Evolutionary conservation across 2,329 filamentous ascomycete genomes (phyloP).

Genomic region (Monosporascus sp.): DNA sequence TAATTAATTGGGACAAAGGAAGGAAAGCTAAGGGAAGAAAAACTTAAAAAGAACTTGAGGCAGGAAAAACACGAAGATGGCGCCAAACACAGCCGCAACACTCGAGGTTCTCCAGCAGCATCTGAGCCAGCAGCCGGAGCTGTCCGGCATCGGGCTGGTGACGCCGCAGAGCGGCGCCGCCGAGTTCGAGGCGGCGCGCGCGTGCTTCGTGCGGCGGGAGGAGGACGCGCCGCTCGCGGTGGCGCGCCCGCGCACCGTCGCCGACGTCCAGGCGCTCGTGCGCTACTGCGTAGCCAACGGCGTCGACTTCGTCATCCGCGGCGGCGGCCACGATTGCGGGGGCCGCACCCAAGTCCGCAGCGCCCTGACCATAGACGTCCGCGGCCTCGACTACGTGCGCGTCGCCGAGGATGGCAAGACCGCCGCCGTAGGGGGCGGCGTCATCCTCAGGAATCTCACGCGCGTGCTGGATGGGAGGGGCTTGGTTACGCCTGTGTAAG

Average conservation of each 20-base stretch:
- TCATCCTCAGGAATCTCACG: conserved; percentile 24
- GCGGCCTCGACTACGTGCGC: conserved; percentile 27
- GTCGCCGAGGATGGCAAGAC: conserved; percentile 22
- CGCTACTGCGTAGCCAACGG: conserved; percentile 10
- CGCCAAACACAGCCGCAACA: neutral
- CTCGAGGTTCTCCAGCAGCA: neutral
- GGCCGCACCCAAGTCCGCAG: conserved; percentile 25
- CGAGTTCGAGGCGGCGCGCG: conserved; percentile 12
- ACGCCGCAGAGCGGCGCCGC: neutral
- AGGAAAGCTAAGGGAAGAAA: no score
- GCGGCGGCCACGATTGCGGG: conserved; percentile 31
- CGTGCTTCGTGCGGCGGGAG: conserved; percentile 8
- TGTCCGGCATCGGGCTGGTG: neutral
- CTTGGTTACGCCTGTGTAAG: conserved; percentile 23
- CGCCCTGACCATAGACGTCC: conserved; percentile 32
- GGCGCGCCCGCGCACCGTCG: conserved; percentile 13
- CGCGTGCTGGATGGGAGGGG: conserved; percentile 22
- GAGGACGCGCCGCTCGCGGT: conserved; percentile 9
- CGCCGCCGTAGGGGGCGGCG: conserved; percentile 31
- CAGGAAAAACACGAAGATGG: neutral
- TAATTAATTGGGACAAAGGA: no score
- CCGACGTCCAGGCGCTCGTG: conserved; percentile 14
- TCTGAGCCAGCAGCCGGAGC: neutral
- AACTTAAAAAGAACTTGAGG: no score
- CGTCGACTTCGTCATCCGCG: conserved; percentile 23